phyloP scores from a whole-genome alignment of 2,329 filamentous ascomycete genomes.

The Pseudogymnoascus sp. region DNA sequence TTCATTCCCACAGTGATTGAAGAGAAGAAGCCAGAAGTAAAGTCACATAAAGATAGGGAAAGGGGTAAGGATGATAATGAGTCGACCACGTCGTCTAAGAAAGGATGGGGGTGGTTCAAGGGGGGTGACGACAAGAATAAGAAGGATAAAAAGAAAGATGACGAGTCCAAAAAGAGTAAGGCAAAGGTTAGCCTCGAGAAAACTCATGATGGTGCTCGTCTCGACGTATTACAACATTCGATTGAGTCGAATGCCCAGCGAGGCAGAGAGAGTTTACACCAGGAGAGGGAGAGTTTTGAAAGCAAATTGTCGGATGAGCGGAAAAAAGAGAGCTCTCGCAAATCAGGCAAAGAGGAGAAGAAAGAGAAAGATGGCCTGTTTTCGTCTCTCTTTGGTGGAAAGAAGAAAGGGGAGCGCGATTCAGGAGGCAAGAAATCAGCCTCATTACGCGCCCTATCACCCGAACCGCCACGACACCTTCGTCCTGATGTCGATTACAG shows the following conservation, averaged over 20 bases:
- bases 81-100: conserved; percentile 57
- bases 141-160: conserved; percentile 56
- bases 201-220: conserved; percentile 67
- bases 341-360: conserved; percentile 63
- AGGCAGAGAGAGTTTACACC: conserved; percentile 73
- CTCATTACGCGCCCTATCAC: conserved; percentile 65
- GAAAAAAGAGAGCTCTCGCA: conserved; percentile 71
- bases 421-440: conserved; percentile 65
- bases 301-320: conserved; percentile 70
- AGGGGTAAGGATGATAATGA: conserved; percentile 49
- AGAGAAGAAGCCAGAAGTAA: conserved; percentile 68
- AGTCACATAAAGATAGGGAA: conserved; percentile 58
- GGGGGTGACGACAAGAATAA: conserved; percentile 68
- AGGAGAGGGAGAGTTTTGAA: conserved; percentile 71
- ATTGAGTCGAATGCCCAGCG: conserved; percentile 60
- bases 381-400: conserved; percentile 83
- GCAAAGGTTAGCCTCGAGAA: conserved; percentile 50
- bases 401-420: conserved; percentile 79
- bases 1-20: conserved; percentile 72
- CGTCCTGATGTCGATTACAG: conserved; percentile 89
- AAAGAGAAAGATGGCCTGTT: conserved; percentile 94
- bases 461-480: conserved; percentile 68
- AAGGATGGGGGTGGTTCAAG: conserved; percentile 78
- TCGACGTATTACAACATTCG: conserved; percentile 81
- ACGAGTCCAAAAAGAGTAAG: conserved; percentile 60